These are phyloP conservation scores for Fusarium irregulare DNA, from an alignment of 2,329 filamentous ascomycete genomes.

Conservation along the genomic window DNA sequence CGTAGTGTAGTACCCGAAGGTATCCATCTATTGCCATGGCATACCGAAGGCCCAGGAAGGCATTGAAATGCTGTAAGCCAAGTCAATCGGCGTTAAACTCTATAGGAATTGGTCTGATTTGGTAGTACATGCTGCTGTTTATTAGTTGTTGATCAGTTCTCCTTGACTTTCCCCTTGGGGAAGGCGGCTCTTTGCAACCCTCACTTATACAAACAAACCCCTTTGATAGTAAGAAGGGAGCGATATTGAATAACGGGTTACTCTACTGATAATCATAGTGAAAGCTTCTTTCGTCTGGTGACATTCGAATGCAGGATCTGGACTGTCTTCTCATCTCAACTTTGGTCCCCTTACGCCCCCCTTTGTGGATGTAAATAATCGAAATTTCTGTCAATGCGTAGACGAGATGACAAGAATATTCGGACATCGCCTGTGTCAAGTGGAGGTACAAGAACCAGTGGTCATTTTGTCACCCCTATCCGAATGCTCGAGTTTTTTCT, in stretches of 20 bases:
- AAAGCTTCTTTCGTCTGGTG: background rate
- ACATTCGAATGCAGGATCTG: background rate
- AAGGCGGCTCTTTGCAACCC: background rate
- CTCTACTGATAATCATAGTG: background rate
- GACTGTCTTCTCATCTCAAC: background rate
- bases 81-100: conserved; percentile 1
- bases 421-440: background rate
- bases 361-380: conserved; percentile 8
- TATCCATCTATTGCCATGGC: background rate
- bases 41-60: background rate
- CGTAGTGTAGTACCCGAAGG: background rate
- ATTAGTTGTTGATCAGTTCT: background rate
- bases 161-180: background rate
- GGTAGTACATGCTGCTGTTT: background rate
- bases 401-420: conserved; percentile 3
- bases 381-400: background rate
- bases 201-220: background rate
- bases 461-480: background rate
- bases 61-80: conserved; percentile 2
- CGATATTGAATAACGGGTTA: background rate
- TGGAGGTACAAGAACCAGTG: background rate
- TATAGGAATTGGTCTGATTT: background rate
- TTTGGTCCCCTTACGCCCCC: background rate
- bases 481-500: conserved; percentile 4
- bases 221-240: background rate